Evolutionary conservation across 1,139 yeast genomes (phyloP).

Genomic region (Yamadazyma dushanensis): DNA sequence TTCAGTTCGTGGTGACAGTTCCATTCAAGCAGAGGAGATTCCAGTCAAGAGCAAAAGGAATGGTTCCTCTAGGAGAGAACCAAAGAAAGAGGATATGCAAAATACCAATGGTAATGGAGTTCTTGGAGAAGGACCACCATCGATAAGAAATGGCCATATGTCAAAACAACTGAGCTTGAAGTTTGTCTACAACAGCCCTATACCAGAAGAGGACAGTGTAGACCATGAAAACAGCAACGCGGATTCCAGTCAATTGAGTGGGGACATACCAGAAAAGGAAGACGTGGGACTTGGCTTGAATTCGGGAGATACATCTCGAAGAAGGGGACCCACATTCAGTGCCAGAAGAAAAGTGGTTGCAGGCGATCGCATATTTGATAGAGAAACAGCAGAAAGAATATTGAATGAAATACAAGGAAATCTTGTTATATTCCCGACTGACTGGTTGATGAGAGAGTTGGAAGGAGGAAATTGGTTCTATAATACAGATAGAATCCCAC

Average conservation of each 20-base stretch:
- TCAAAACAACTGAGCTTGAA: constrained; percentile 11
- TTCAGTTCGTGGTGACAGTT: too few species aligned
- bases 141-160: constrained; percentile 29
- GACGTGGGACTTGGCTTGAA: constrained; percentile 5
- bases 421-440: constrained; percentile 84
- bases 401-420: constrained; percentile 82
- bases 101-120: constrained; percentile 34
- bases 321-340: constrained; percentile 29
- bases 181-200: constrained; percentile 10
- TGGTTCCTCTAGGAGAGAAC: background rate
- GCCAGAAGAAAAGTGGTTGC: constrained; percentile 42
- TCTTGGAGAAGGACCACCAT: constrained; percentile 36
- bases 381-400: constrained; percentile 74
- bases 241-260: background rate
- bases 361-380: constrained; percentile 61
- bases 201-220: constrained; percentile 9
- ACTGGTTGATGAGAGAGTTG: constrained; percentile 85
- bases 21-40: too few species aligned
- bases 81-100: constrained; percentile 20
- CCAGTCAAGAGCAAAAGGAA: constrained; percentile 2
- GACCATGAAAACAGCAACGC: constrained; percentile 2
- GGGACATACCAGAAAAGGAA: constrained; percentile 7
- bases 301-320: constrained; percentile 12
- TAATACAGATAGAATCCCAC: constrained; percentile 90
- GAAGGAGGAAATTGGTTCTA: constrained; percentile 95